Evolutionary conservation across 306 rosid genomes (phyloP).

Genomic region (Biancaea sappan): DNA sequence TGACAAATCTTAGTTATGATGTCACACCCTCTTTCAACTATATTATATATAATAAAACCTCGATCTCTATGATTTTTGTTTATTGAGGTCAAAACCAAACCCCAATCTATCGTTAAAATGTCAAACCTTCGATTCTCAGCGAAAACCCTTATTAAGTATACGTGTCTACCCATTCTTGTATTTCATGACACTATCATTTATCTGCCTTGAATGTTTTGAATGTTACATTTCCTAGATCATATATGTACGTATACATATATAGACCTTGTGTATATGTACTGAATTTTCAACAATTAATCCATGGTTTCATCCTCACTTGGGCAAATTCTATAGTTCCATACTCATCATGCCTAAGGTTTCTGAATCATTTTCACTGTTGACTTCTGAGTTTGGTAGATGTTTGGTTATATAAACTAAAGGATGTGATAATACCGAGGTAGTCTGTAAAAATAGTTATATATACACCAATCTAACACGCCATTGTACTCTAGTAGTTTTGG

Average conservation of each 20-base stretch:
- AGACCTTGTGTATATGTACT: not conserved
- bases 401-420: conserved; percentile 3
- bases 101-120: conserved; percentile 36
- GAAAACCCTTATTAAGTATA: not conserved
- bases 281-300: not conserved
- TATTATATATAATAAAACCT: conserved; percentile 35
- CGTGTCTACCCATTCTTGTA: conserved; percentile 14
- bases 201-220: not conserved
- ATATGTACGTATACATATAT: no score
- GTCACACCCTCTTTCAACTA: conserved; percentile 45
- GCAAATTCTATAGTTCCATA: not conserved
- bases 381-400: conserved; percentile 12
- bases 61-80: conserved; percentile 22
- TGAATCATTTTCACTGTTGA: not conserved
- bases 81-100: conserved; percentile 56
- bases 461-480: not conserved
- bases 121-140: conserved; percentile 43
- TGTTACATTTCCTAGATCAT: not conserved
- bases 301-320: not conserved
- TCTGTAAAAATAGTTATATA: not conserved
- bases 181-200: not conserved
- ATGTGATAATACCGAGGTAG: not conserved
- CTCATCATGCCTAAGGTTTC: not conserved
- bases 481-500: not conserved
- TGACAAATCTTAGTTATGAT: conserved; percentile 46